Evolutionary conservation across 805 yeast species (phyloP).

Genomic region (Candida manassasensis): DNA sequence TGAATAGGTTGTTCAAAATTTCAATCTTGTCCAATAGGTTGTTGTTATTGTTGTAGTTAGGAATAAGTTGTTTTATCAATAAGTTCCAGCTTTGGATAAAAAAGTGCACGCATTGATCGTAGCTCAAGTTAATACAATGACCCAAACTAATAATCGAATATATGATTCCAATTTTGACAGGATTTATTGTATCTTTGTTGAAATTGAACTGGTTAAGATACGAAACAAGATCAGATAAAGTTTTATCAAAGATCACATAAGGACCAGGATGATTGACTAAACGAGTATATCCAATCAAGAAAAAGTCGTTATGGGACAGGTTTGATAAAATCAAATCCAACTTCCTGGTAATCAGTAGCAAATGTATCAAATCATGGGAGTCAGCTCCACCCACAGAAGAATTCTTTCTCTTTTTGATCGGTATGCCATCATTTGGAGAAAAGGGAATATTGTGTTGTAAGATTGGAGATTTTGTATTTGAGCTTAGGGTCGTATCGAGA

Average conservation of each 20-base stretch:
- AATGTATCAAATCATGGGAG: slow-evolving; percentile 20
- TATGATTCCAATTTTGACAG: slow-evolving; percentile 36
- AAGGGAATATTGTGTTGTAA: background rate
- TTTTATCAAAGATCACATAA: slow-evolving; percentile 16
- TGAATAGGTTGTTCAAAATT: slow-evolving; percentile 43
- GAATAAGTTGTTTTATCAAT: slow-evolving; percentile 30
- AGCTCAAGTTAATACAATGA: slow-evolving; percentile 20
- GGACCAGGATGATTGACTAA: slow-evolving; percentile 12
- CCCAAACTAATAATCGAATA: slow-evolving; percentile 46
- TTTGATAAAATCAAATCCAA: slow-evolving; percentile 15
- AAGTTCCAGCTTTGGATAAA: slow-evolving; percentile 45
- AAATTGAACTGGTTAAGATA: slow-evolving; percentile 14
- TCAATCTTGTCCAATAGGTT: slow-evolving; percentile 27
- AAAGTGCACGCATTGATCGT: slow-evolving; percentile 29
- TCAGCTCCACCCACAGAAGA: background rate
- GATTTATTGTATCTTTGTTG: slow-evolving; percentile 11
- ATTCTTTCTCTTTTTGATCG: background rate
- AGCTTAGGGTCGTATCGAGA: too few species aligned
- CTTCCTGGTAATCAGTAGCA: slow-evolving; percentile 24
- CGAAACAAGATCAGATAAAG: slow-evolving; percentile 17
- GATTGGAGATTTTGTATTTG: background rate
- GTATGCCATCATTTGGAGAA: background rate
- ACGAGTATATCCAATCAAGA: slow-evolving; percentile 29
- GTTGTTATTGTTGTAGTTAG: slow-evolving; percentile 25
- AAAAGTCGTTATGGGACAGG: slow-evolving; percentile 20